phyloP scores from a whole-genome alignment of 495 filamentous ascomycete species.

The Tirmania nivea region DNA sequence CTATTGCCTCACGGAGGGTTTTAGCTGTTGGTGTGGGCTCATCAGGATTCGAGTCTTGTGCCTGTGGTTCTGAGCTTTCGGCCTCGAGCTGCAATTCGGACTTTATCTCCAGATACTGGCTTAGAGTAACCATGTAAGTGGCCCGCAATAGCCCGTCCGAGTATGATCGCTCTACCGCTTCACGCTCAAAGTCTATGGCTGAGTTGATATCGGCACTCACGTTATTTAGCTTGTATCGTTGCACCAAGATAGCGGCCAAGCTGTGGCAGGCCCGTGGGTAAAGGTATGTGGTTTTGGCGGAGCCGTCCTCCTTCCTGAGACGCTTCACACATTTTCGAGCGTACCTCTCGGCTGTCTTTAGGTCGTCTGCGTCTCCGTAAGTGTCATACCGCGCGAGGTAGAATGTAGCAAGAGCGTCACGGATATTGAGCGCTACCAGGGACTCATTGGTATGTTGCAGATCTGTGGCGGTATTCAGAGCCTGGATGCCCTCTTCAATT shows the following conservation, averaged over 20 bases:
- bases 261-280: neutral
- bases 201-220: neutral
- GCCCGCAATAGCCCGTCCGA: slow-evolving; percentile 17
- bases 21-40: too few species aligned
- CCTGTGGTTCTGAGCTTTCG: neutral
- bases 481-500: neutral
- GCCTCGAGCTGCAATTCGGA: neutral
- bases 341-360: neutral
- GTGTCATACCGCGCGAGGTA: neutral
- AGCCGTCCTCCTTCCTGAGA: too few species aligned
- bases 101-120: neutral
- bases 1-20: too few species aligned
- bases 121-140: neutral
- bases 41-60: too few species aligned
- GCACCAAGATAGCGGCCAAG: neutral
- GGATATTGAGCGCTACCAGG: neutral
- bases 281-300: neutral
- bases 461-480: neutral
- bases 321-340: neutral
- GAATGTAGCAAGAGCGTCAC: neutral
- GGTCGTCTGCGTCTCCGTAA: neutral
- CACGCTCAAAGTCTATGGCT: neutral
- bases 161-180: slow-evolving; percentile 19
- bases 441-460: neutral
- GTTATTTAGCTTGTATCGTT: neutral